Evolutionary conservation across 2,329 filamentous ascomycete genomes (phyloP).

Genomic region (Amauroascus niger): DNA sequence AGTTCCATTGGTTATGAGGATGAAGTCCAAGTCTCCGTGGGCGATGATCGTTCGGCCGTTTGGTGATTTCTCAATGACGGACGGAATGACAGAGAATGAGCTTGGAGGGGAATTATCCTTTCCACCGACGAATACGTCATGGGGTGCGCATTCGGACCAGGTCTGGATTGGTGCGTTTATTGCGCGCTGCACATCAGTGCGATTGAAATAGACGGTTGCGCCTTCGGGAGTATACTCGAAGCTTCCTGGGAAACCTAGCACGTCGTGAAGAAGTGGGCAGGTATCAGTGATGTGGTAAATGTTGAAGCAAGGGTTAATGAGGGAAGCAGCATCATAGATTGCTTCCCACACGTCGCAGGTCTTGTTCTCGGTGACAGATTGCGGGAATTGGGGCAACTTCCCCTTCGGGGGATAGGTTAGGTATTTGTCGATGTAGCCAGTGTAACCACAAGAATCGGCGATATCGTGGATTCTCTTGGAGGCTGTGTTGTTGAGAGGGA

Average conservation of each 20-base stretch:
- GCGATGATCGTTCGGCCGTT: constrained; percentile 59
- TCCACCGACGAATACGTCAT: constrained; percentile 39
- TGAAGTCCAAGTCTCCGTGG: constrained; percentile 61
- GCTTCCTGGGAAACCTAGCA: constrained; percentile 58
- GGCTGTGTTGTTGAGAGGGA: constrained; percentile 40
- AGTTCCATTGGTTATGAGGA: constrained; percentile 59
- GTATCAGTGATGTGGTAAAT: constrained; percentile 63
- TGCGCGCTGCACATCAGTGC: constrained; percentile 57
- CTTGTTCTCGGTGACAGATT: constrained; percentile 26
- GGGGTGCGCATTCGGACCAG: constrained; percentile 49
- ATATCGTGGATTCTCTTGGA: constrained; percentile 32
- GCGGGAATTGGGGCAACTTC: constrained; percentile 46
- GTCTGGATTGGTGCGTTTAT: constrained; percentile 52
- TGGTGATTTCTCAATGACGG: constrained; percentile 59
- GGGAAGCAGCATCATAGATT: constrained; percentile 45
- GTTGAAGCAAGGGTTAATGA: constrained; percentile 68
- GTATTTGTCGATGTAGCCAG: constrained; percentile 39
- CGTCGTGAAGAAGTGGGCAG: constrained; percentile 61
- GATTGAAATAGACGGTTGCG: constrained; percentile 59
- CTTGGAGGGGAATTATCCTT: constrained; percentile 42
- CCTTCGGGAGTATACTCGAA: constrained; percentile 55
- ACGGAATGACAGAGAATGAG: constrained; percentile 51
- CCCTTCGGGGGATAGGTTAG: constrained; percentile 57
- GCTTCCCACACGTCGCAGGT: constrained; percentile 51
- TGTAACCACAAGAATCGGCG: constrained; percentile 41